A percentile compares a stretch with the other conserved stretches of the same genome.
Conservation (phyloP, 768 basidiomycete genomes). For the Boletus sp. region DNA sequence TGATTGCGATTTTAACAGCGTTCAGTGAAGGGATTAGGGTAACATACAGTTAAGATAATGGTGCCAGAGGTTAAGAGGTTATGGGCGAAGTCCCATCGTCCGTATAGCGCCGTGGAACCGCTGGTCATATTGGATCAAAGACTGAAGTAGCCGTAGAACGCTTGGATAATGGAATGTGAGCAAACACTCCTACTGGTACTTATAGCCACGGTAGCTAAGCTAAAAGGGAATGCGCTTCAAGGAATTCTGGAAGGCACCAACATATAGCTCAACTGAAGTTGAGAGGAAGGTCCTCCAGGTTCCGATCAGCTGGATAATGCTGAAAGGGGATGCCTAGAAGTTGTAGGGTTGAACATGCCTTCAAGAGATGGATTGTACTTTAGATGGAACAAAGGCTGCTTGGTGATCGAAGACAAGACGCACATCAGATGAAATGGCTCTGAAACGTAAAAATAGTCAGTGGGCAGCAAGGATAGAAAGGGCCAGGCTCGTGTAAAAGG, state of each 20-base stretch:
- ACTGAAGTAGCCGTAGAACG: not conserved
- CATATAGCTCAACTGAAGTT: too few relatives aligned
- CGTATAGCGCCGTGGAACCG: conserved; percentile 44
- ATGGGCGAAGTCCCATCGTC: conserved; percentile 61
- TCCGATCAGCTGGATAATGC: not conserved
- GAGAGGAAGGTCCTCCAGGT: not conserved
- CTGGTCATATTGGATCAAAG: not conserved
- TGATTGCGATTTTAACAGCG: not conserved
- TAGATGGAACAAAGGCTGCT: not conserved
- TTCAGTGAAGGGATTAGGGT: not conserved
- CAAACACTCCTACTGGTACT: not conserved
- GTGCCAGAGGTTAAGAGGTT: too few relatives aligned
- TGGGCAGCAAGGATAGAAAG: too few relatives aligned
- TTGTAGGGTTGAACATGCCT: not conserved
- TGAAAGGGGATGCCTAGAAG: not conserved
- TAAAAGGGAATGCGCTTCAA: too few relatives aligned
- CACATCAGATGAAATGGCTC: not conserved
- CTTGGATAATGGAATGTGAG: not conserved
- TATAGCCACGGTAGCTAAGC: not conserved
- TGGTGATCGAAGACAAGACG: not conserved
- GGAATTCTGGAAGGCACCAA: too few relatives aligned
- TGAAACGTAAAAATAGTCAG: too few relatives aligned
- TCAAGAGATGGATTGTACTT: too few relatives aligned
- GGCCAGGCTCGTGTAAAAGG: too few relatives aligned
- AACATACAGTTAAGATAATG: conserved; percentile 42